phyloP scores from a whole-genome alignment of 1,284 basidiomycete species.

The Gomphus sp. region DNA sequence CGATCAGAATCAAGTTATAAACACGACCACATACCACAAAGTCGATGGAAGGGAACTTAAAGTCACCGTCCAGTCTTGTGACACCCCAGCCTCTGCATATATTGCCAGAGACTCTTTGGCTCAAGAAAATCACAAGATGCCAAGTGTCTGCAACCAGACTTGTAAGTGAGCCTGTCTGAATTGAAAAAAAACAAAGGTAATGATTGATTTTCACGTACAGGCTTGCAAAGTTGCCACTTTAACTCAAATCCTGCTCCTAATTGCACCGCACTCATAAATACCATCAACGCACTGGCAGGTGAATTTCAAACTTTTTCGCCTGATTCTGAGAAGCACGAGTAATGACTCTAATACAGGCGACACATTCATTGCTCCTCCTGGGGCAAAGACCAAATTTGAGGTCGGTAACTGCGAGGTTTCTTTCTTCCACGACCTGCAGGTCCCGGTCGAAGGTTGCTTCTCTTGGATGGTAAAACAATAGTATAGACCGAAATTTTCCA shows the following conservation, averaged over 20 bases:
- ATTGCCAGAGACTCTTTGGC: neutral
- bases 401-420: neutral
- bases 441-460: neutral
- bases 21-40: neutral
- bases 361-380: neutral
- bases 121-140: neutral
- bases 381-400: neutral
- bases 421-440: neutral
- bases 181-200: too few species aligned
- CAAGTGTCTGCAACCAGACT: constrained; percentile 1
- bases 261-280: constrained; percentile 1
- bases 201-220: neutral
- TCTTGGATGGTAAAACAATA: neutral
- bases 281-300: neutral
- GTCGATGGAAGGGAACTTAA: neutral
- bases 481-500: neutral
- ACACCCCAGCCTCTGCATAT: neutral
- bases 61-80: neutral
- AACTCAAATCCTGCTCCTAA: neutral
- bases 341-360: neutral
- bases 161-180: neutral
- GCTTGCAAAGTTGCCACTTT: constrained; percentile 1
- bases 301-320: too few species aligned
- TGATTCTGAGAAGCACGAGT: neutral
- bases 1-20: neutral